Evolutionary conservation across 345 rosid genomes (phyloP).

Genomic region (Populus davidiana): DNA sequence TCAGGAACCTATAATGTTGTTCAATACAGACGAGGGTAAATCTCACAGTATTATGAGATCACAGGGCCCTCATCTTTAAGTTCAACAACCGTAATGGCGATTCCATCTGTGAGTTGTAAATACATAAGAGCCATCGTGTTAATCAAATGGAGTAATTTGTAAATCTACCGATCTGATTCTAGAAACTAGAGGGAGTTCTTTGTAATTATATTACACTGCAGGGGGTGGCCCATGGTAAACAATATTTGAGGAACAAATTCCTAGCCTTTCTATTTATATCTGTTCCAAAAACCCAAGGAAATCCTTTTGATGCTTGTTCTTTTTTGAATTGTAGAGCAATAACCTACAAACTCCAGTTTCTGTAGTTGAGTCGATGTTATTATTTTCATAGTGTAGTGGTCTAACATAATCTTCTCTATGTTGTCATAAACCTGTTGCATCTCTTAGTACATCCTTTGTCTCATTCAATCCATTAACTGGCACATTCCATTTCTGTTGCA

Average conservation of each 20-base stretch:
- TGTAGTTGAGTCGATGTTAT: not conserved
- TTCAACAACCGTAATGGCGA: not conserved
- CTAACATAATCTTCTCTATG: not conserved
- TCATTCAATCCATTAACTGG: not conserved
- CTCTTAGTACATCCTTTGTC: not conserved
- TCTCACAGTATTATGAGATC: not conserved
- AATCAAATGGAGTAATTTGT: not conserved
- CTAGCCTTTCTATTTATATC: not conserved
- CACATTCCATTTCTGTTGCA: slow-evolving; percentile 22
- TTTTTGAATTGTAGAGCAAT: not conserved
- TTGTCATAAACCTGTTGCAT: not conserved
- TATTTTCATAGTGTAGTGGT: not conserved
- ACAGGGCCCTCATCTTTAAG: not conserved
- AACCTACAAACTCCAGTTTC: not conserved
- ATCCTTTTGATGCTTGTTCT: not conserved
- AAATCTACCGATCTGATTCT: not conserved
- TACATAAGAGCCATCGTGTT: not conserved
- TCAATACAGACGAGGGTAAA: not conserved
- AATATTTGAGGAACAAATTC: not conserved
- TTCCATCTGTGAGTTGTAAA: not conserved
- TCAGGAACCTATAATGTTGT: not conserved
- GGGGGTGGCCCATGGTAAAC: not conserved
- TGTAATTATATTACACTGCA: not conserved
- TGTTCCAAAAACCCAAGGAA: not conserved
- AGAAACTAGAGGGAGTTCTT: not conserved